Conservation (phyloP, 1,139 yeast species). For the Suhomyces yuchorum region DNA sequence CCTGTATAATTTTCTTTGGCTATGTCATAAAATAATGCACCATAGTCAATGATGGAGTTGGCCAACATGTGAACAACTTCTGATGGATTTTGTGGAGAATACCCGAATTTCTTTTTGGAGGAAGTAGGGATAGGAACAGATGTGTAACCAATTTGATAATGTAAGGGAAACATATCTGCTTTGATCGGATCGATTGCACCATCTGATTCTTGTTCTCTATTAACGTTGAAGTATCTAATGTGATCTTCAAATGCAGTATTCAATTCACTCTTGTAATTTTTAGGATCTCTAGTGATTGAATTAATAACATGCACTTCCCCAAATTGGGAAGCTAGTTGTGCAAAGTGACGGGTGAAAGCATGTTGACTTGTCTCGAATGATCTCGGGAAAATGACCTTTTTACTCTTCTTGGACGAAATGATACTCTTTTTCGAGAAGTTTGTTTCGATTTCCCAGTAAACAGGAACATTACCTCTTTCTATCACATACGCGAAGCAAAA, state of each 20-base stretch:
- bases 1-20: conserved; percentile 53
- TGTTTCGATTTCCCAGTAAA: conserved; percentile 61
- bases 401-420: conserved; percentile 43
- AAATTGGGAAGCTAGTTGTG: conserved; percentile 54
- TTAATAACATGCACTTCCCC: conserved; percentile 67
- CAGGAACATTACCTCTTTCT: conserved; percentile 69
- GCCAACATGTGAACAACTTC: conserved; percentile 41
- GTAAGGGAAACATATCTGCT: conserved; percentile 10
- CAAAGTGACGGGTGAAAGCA: conserved; percentile 67
- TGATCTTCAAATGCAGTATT: conserved; percentile 36
- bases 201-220: conserved; percentile 8
- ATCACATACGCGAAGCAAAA: conserved; percentile 61
- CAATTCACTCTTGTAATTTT: conserved; percentile 39
- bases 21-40: conserved; percentile 64
- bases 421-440: conserved; percentile 42
- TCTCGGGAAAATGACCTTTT: conserved; percentile 54
- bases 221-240: conserved; percentile 28
- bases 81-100: conserved; percentile 38
- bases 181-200: conserved; percentile 2
- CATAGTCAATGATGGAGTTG: conserved; percentile 57
- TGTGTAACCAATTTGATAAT: conserved; percentile 28
- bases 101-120: conserved; percentile 39
- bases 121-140: conserved; percentile 40
- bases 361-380: conserved; percentile 66
- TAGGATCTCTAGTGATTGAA: conserved; percentile 44